A percentile compares a stretch with the other conserved stretches of the same genome.
Evolutionary conservation across 768 basidiomycete genomes (phyloP).

Genomic region (Tricholoma sp.): DNA sequence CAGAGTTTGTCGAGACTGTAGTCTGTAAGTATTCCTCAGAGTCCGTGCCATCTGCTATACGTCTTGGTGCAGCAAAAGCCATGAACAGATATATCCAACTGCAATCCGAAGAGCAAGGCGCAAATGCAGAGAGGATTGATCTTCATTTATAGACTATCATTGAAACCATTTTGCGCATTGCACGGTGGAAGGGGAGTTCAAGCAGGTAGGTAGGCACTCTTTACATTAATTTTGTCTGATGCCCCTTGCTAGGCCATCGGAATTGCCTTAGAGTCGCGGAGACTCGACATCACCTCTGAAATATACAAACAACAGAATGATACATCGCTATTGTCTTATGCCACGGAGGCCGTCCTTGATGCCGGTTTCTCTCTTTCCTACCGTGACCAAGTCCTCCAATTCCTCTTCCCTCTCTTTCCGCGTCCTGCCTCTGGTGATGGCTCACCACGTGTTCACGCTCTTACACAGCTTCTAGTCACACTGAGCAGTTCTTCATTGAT

Average conservation of each 20-base stretch:
- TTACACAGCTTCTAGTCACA: slow-evolving; percentile 88
- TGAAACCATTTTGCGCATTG: slow-evolving; percentile 81
- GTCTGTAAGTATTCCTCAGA: slow-evolving; percentile 60
- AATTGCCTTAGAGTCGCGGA: slow-evolving; percentile 87
- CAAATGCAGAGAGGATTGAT: slow-evolving; percentile 63
- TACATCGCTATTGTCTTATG: slow-evolving; percentile 76
- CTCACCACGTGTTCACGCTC: slow-evolving; percentile 70
- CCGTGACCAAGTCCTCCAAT: slow-evolving; percentile 75
- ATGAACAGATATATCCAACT: slow-evolving; percentile 88
- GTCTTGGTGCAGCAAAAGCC: slow-evolving; percentile 66
- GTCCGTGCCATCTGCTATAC: slow-evolving; percentile 1
- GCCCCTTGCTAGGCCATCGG: slow-evolving; percentile 71
- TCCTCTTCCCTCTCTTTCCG: slow-evolving; percentile 84
- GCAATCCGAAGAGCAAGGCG: slow-evolving; percentile 52
- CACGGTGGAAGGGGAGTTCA: slow-evolving; percentile 86
- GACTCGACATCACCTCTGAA: slow-evolving; percentile 79
- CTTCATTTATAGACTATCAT: slow-evolving; percentile 77
- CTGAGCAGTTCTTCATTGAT: slow-evolving; percentile 80
- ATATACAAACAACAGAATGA: slow-evolving; percentile 76
- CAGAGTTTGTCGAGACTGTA: slow-evolving; percentile 92
- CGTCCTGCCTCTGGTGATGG: slow-evolving; percentile 64
- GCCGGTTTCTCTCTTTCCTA: slow-evolving; percentile 85
- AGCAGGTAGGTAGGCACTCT: slow-evolving; percentile 53
- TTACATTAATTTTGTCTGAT: slow-evolving; percentile 7
- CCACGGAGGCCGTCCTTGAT: slow-evolving; percentile 89